Conservation (phyloP, 495 filamentous ascomycete species). For the Parathielavia hyrcaniae region DNA sequence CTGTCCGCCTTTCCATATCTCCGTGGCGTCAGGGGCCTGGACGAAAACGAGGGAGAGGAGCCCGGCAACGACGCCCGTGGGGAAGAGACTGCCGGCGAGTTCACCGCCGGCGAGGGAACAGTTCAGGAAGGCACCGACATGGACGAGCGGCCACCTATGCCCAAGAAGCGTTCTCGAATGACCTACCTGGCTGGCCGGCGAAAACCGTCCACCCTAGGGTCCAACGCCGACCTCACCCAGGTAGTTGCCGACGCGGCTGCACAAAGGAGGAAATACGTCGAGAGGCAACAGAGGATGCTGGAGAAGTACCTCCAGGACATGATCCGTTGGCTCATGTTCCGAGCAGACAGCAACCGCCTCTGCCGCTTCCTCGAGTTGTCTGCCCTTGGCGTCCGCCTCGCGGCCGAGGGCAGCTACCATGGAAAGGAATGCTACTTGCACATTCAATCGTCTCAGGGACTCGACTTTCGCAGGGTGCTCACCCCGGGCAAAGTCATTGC, state of each 20-base stretch:
- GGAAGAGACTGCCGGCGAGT: conserved; percentile 48
- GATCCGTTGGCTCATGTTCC: conserved; percentile 91
- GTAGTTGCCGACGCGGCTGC: conserved; percentile 26
- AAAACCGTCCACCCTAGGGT: conserved; percentile 31
- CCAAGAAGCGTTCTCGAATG: conserved; percentile 62
- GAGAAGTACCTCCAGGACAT: conserved; percentile 91
- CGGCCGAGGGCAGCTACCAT: conserved; percentile 92
- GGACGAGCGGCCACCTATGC: conserved; percentile 35
- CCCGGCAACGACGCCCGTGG: conserved; percentile 35
- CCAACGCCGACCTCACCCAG: conserved; percentile 25
- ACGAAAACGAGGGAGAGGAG: conserved; percentile 79
- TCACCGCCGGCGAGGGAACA: conserved; percentile 35
- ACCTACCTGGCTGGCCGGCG: conserved; percentile 38
- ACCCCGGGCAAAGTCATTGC: conserved; percentile 67
- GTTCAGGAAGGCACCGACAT: conserved; percentile 40
- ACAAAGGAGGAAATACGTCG: conserved; percentile 45
- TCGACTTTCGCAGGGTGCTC: conserved; percentile 79
- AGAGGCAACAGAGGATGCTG: conserved; percentile 74
- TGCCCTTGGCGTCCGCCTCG: conserved; percentile 87
- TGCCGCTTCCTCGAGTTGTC: conserved; percentile 96
- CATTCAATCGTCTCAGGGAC: conserved; percentile 83
- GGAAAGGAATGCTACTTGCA: conserved; percentile 94
- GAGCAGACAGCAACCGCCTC: conserved; percentile 87
- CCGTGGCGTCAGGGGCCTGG: conserved; percentile 71
- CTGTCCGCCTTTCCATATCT: conserved; percentile 88